Percentiles rank a stretch among this genome's conserved stretches.
Conservation (phyloP, 169 alveolate species). For the Cytauxzoon felis region DNA sequence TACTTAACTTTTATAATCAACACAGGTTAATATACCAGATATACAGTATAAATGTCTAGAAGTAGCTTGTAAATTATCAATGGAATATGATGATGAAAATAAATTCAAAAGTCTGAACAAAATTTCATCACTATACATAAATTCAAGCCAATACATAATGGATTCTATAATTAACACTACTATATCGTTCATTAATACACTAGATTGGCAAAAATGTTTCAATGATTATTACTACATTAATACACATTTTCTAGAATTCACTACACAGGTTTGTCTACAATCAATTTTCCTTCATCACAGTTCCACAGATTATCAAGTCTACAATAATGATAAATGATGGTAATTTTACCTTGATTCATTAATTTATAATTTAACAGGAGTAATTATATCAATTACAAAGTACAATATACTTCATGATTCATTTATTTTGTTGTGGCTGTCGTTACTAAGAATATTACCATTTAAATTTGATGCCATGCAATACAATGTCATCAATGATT, state of each 20-base stretch:
- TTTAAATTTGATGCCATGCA: neutral
- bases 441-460: constrained; percentile 37
- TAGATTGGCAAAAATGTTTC: constrained; percentile 39
- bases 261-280: constrained; percentile 5
- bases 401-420: neutral
- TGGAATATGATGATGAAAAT: constrained; percentile 52
- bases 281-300: too few relatives aligned
- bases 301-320: too few relatives aligned
- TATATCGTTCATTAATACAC: constrained; percentile 12
- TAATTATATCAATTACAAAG: too few relatives aligned
- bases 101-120: constrained; percentile 10
- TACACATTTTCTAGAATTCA: constrained; percentile 20
- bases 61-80: constrained; percentile 45
- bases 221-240: constrained; percentile 13
- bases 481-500: too few relatives aligned
- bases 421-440: constrained; percentile 27
- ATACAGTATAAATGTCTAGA: constrained; percentile 32
- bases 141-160: constrained; percentile 6
- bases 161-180: constrained; percentile 41
- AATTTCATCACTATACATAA: neutral
- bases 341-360: too few relatives aligned
- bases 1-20: neutral
- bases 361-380: too few relatives aligned
- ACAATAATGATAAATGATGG: too few relatives aligned
- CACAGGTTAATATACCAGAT: constrained; percentile 22